A percentile compares a stretch with the other conserved stretches of the same genome.
Conservation (phyloP, 768 basidiomycete genomes). For the Kwoniella sp. region DNA sequence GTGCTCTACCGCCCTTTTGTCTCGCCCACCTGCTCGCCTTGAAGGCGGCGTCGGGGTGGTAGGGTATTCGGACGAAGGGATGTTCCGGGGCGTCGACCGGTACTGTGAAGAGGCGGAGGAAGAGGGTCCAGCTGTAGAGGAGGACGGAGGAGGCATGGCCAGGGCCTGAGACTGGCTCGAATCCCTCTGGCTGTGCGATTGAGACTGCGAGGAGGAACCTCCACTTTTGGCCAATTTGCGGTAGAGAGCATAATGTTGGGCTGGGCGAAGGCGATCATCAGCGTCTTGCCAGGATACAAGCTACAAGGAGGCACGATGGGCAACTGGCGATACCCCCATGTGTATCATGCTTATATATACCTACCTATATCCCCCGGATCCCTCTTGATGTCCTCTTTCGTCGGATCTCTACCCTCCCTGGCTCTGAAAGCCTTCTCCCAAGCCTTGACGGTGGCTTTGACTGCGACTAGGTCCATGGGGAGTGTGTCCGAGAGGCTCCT, state of each 20-base stretch:
- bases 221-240: conserved; percentile 24
- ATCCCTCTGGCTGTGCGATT: not conserved
- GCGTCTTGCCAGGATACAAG: conserved; percentile 1
- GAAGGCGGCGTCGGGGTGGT: conserved; percentile 41
- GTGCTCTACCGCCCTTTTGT: not conserved
- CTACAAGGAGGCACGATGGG: not conserved
- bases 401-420: conserved; percentile 42
- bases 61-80: conserved; percentile 25
- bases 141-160: conserved; percentile 11
- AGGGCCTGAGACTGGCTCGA: not conserved
- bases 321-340: not conserved
- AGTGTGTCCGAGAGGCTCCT: too few relatives aligned
- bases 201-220: conserved; percentile 10
- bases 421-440: conserved; percentile 50
- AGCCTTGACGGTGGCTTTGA: conserved; percentile 50
- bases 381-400: conserved; percentile 51
- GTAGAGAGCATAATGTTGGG: conserved; percentile 39
- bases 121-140: conserved; percentile 10
- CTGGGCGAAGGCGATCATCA: conserved; percentile 6
- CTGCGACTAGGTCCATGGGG: conserved; percentile 29
- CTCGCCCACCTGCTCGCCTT: conserved; percentile 4
- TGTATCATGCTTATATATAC: conserved; percentile 10
- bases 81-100: conserved; percentile 20
- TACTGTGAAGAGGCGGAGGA: conserved; percentile 9
- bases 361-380: conserved; percentile 47